Percentiles rank a stretch among this genome's conserved stretches.
These are phyloP conservation scores for Voacanga thouarsii DNA, from an alignment of 257 asterid species.

Conservation along the genomic window DNA sequence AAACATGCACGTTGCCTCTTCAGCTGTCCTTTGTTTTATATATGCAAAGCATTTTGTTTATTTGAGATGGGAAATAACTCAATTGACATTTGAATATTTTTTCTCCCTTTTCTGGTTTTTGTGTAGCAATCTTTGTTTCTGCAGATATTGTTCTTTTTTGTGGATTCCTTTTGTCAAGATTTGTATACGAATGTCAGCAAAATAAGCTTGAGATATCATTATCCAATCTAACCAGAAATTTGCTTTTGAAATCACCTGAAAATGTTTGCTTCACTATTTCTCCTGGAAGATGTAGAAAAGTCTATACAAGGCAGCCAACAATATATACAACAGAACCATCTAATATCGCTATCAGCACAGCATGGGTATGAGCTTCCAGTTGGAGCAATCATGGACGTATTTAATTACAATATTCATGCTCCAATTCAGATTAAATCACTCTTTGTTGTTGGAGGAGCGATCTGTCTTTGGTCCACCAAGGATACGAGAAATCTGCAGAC, in stretches of 20 bases:
- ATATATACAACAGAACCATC: constrained; percentile 3
- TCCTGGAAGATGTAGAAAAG: neutral
- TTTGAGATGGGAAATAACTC: no score
- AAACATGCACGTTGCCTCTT: neutral
- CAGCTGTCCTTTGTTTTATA: neutral
- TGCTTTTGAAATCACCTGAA: no score
- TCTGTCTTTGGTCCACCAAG: constrained; percentile 98
- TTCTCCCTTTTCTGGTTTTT: no score
- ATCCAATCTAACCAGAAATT: no score
- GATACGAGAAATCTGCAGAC: constrained; percentile 95
- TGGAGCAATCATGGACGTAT: neutral
- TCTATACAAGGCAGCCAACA: neutral
- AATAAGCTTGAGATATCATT: no score
- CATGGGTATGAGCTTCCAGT: neutral
- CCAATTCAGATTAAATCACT: constrained; percentile 24
- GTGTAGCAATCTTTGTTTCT: no score
- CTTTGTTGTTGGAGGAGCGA: constrained; percentile 70
- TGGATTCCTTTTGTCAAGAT: no score
- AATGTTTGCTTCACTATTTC: no score
- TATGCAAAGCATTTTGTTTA: no score
- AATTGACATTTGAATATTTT: no score
- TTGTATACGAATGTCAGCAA: no score
- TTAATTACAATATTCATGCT: neutral
- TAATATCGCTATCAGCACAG: neutral
- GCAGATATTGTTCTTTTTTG: no score